Conservation (phyloP, 2,329 filamentous ascomycete genomes). For the Fusarium secorum region DNA sequence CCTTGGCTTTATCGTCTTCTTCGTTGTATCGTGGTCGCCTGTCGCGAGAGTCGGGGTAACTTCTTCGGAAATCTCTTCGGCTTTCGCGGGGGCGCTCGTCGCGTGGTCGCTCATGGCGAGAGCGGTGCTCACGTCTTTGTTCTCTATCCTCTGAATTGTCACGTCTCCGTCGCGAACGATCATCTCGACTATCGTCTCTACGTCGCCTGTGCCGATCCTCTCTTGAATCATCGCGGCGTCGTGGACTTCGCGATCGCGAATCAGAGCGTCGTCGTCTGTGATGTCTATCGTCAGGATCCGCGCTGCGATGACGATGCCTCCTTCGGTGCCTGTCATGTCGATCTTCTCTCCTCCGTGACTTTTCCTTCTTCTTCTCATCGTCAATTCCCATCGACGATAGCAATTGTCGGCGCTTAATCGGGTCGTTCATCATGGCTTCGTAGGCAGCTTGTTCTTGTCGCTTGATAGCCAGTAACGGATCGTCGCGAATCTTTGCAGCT, state of each 20-base stretch:
- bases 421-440: constrained; percentile 81
- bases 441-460: constrained; percentile 86
- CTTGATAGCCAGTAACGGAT: constrained; percentile 93
- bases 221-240: constrained; percentile 43
- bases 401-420: constrained; percentile 71
- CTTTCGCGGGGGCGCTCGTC: constrained; percentile 40
- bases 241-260: constrained; percentile 56
- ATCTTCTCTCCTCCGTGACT: constrained; percentile 42
- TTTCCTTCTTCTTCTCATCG: constrained; percentile 56
- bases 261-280: constrained; percentile 55
- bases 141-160: constrained; percentile 36
- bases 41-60: constrained; percentile 35
- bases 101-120: constrained; percentile 20
- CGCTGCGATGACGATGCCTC: constrained; percentile 55
- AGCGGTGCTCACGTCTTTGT: constrained; percentile 14
- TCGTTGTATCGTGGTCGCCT: constrained; percentile 35
- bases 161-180: constrained; percentile 28
- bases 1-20: constrained; percentile 46
- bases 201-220: constrained; percentile 41
- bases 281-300: constrained; percentile 49
- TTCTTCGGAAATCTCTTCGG: constrained; percentile 33
- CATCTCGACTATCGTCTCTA: constrained; percentile 38
- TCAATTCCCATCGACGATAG: constrained; percentile 69
- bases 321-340: constrained; percentile 51
- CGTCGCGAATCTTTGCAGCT: constrained; percentile 85